Evolutionary conservation across 2,329 filamentous ascomycete species (phyloP).

Genomic region (Golovinomyces cichoracearum): DNA sequence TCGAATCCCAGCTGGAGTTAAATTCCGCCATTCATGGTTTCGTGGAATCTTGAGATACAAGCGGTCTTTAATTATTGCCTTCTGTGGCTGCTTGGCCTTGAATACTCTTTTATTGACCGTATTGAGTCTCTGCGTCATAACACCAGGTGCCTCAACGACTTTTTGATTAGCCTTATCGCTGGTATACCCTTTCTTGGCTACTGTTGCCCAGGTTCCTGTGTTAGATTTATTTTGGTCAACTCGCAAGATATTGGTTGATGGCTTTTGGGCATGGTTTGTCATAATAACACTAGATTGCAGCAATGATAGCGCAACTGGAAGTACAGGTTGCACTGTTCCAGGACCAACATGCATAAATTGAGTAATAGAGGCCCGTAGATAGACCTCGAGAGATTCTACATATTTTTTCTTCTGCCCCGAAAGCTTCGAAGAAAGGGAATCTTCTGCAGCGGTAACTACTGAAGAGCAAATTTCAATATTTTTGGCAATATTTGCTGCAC

Average conservation of each 20-base stretch:
- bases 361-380: neutral
- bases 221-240: too few species aligned
- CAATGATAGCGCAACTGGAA: too few species aligned
- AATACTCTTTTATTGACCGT: too few species aligned
- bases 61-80: too few species aligned
- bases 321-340: neutral
- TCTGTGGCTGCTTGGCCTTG: too few species aligned
- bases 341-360: neutral
- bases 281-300: too few species aligned
- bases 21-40: neutral
- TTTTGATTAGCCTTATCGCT: too few species aligned
- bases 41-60: neutral
- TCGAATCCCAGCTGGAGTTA: neutral
- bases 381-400: neutral
- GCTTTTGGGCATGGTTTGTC: too few species aligned
- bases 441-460: neutral
- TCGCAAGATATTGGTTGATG: too few species aligned
- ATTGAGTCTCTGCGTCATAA: too few species aligned
- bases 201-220: neutral
- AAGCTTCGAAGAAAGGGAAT: neutral
- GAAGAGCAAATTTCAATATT: slow-evolving; percentile 1
- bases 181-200: neutral
- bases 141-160: too few species aligned
- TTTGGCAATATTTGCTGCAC: neutral
- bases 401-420: neutral